These are phyloP conservation scores for Closterium sp. DNA, from an alignment of 139 green algal species.

Conservation along the genomic window DNA sequence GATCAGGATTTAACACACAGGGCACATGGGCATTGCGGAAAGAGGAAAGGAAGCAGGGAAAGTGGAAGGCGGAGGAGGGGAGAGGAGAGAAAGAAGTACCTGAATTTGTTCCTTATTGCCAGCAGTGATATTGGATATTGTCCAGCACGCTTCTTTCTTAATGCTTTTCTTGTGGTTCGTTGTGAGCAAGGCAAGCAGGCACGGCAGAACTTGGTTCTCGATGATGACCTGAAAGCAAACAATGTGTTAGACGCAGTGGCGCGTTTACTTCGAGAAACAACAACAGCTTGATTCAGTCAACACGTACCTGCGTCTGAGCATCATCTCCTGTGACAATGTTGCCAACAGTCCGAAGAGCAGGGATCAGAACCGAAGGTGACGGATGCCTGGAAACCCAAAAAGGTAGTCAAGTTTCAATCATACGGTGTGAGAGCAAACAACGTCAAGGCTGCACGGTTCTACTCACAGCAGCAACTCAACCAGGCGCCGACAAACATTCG, in stretches of 20 bases:
- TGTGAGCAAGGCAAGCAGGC: constrained; percentile 87
- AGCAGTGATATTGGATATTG: constrained; percentile 99
- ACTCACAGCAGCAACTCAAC: constrained; percentile 72
- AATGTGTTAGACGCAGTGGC: too few relatives aligned
- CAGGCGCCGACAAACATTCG: constrained; percentile 85
- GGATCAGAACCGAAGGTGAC: constrained; percentile 83
- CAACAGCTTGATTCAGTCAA: neutral
- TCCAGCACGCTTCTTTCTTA: constrained; percentile 99
- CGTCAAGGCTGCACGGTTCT: neutral
- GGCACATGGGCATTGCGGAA: neutral
- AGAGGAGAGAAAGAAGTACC: constrained; percentile 6
- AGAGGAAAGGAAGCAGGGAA: neutral
- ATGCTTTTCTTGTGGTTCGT: constrained; percentile 97
- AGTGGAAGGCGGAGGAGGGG: neutral
- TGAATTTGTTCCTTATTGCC: constrained; percentile 99
- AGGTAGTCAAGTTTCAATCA: neutral
- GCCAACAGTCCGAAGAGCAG: constrained; percentile 94
- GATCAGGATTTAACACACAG: neutral
- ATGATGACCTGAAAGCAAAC: constrained; percentile 81
- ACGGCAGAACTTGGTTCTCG: constrained; percentile 93
- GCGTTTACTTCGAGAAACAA: too few relatives aligned
- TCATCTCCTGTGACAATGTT: constrained; percentile 99
- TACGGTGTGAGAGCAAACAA: constrained; percentile 28
- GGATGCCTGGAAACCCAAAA: constrained; percentile 57
- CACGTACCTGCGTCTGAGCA: constrained; percentile 78